Base-by-base conservation (phyloP, 805 yeast genomes). In the Kodamaea sagamina region DNA sequence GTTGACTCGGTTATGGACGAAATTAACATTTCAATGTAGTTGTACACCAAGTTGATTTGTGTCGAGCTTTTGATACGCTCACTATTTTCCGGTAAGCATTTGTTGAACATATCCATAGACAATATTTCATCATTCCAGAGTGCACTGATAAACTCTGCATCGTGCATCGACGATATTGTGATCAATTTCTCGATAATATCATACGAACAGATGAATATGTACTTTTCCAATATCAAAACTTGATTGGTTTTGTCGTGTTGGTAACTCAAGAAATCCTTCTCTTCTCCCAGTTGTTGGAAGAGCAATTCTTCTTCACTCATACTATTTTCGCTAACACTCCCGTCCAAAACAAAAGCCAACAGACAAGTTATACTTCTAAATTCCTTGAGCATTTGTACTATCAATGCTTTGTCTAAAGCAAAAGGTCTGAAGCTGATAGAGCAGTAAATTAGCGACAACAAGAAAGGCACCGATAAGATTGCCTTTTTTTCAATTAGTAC, bases 391-490 rank as follows among this genome's bases (percentile, higher is more conserved):
- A 63, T 44, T 2, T 31, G 26, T 16, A 42, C 32, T 2, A 65
- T 56, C 17, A 73, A 64, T 10, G 57, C 53, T 27, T 53, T 60
- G 15, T 65, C 67, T 1, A 82, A 69, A 0, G 92, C 89, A 43
- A 77, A 75, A 1, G 86, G 82, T 54, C 86, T 68, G 59, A 81
- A 86, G 15, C 61, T 70, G 4, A 84, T 58, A 1, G 79, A 54
- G 40, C 78, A 77, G 50, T 79, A 79, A 28, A 84, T 63, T 29
- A 86, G 51, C 0, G 85, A 70, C 2, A 84, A 54, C 10, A 86
- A 49, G 54, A 81, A 84, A 1, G 93, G 93, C 3, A 82, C 65
- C 0, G 82, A 59, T 1, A 75, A 47, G 2, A 71, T 48, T 6
- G 57, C 40, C 13, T 60, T 53, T 8, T 43, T 36, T 3, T 50